A percentile compares a stretch with the other conserved stretches of the same genome.
phyloP scores from a whole-genome alignment of 2,329 filamentous ascomycete species.

The Seiridium unicorne region DNA sequence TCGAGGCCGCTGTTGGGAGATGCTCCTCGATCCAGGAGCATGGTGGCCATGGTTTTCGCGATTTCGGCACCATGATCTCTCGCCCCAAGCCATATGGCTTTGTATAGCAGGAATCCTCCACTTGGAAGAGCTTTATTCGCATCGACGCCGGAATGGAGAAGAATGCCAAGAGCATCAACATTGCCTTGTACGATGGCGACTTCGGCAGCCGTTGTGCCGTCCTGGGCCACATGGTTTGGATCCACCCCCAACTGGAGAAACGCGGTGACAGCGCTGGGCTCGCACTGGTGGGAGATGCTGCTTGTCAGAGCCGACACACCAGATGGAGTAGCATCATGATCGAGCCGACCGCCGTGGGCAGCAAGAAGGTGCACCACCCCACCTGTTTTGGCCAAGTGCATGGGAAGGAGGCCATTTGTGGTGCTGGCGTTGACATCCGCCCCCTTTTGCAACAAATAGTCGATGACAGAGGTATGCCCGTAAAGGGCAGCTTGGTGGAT shows the following conservation, averaged over 20 bases:
- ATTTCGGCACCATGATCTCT: background rate
- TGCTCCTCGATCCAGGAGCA: conserved; percentile 2
- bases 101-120: background rate
- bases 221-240: conserved; percentile 2
- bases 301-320: background rate
- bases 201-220: conserved; percentile 4
- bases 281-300: conserved; percentile 1
- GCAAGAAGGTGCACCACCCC: conserved; percentile 1
- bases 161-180: background rate
- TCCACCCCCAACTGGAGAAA: background rate
- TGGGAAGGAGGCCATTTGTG: conserved; percentile 1
- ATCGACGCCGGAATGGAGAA: background rate
- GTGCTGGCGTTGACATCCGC: conserved; percentile 15
- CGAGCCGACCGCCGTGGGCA: background rate
- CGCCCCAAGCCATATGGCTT: conserved; percentile 1
- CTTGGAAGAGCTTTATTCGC: background rate
- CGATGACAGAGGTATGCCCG: background rate
- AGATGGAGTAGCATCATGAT: background rate
- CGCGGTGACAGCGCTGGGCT: conserved; percentile 1
- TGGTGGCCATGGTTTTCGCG: background rate
- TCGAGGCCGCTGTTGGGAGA: conserved; percentile 1
- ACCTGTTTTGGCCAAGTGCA: conserved; percentile 2
- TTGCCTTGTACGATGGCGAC: background rate
- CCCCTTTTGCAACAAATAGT: conserved; percentile 9
- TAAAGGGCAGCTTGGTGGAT: conserved; percentile 2